Percentiles rank a stretch among this genome's conserved stretches.
Evolutionary conservation across 2,329 filamentous ascomycete species (phyloP).

Genomic region (Fusarium tupiense): DNA sequence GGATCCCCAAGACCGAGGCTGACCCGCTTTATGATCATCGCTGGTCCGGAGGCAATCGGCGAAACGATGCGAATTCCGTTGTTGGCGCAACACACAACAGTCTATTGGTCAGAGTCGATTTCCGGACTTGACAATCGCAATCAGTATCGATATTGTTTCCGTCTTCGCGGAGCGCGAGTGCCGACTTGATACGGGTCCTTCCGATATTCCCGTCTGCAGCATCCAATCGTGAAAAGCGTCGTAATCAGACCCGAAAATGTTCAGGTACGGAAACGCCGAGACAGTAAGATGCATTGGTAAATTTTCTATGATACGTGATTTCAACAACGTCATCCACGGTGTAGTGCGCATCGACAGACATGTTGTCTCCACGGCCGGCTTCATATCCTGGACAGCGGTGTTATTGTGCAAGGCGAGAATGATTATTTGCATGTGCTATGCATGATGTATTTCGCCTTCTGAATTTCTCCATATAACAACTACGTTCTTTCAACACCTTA

Average conservation of each 20-base stretch:
- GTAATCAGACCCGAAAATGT: background rate
- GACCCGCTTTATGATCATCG: background rate
- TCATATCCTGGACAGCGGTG: background rate
- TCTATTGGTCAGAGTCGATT: background rate
- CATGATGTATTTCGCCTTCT: background rate
- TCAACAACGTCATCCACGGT: constrained; percentile 2
- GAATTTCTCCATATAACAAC: background rate
- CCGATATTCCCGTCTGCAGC: background rate
- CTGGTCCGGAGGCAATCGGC: background rate
- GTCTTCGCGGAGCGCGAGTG: background rate
- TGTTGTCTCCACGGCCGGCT: background rate
- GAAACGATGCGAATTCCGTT: background rate
- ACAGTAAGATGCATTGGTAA: constrained; percentile 1
- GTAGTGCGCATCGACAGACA: no score
- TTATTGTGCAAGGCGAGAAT: background rate
- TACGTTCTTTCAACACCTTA: no score
- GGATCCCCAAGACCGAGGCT: background rate
- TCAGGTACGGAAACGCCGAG: background rate
- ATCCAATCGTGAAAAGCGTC: background rate
- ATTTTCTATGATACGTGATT: background rate
- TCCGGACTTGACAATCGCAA: no score
- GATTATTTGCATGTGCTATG: background rate
- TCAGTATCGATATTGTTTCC: background rate
- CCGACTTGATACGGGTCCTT: background rate
- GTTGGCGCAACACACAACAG: background rate